A percentile compares a stretch with the other conserved stretches of the same genome.
Conservation (phyloP, 352 stramenopile genomes). For the Detonula confervacea region DNA sequence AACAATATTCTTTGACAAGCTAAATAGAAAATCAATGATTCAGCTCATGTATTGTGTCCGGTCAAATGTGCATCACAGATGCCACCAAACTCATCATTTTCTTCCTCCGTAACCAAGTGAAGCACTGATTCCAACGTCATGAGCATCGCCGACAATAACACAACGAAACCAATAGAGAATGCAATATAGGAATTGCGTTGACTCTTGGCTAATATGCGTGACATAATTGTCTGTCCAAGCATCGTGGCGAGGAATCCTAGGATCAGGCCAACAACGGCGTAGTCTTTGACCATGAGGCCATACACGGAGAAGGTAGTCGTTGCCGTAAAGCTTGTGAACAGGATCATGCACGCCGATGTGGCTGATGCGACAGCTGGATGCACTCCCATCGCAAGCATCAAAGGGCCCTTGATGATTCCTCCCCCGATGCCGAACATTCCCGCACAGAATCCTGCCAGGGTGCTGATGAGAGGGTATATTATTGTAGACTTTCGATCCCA, state of each 20-base stretch:
- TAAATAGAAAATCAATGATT: no score
- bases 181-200: conserved; percentile 85
- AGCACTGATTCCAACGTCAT: conserved; percentile 78
- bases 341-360: conserved; percentile 91
- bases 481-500: conserved; percentile 92
- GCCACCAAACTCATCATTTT: conserved; percentile 26
- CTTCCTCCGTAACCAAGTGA: conserved; percentile 28
- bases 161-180: conserved; percentile 86
- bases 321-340: conserved; percentile 91
- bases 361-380: conserved; percentile 89
- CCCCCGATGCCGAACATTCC: conserved; percentile 94
- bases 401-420: conserved; percentile 96
- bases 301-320: conserved; percentile 96
- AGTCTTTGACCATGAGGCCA: conserved; percentile 90
- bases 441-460: conserved; percentile 91
- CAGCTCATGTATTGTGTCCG: conserved; percentile 27
- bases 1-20: no score
- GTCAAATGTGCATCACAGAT: conserved; percentile 38
- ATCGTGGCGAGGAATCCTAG: conserved; percentile 92
- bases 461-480: conserved; percentile 92
- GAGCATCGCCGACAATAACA: conserved; percentile 84
- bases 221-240: conserved; percentile 91
- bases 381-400: conserved; percentile 98
- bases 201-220: conserved; percentile 92
- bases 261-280: conserved; percentile 90